phyloP scores from a whole-genome alignment of 164 flowering plant genomes.

The Liriodendron chinense region DNA sequence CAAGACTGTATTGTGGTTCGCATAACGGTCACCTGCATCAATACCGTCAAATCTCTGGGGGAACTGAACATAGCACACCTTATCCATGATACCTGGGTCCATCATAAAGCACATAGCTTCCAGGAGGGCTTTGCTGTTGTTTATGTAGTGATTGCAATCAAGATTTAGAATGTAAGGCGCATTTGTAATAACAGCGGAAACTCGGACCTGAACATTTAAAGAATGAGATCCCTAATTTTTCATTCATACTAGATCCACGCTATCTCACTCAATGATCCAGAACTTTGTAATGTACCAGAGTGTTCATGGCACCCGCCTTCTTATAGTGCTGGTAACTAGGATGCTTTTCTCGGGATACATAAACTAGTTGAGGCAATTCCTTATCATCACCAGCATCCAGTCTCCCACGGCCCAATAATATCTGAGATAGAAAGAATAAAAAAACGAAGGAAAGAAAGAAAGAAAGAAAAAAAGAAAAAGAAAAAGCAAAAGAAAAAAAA shows the following conservation, averaged over 20 bases:
- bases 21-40: slow-evolving; percentile 15
- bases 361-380: slow-evolving; percentile 15
- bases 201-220: slow-evolving; percentile 19
- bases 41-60: slow-evolving; percentile 22
- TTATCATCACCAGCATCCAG: slow-evolving; percentile 3
- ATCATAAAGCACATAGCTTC: slow-evolving; percentile 29
- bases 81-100: slow-evolving; percentile 12
- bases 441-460: too few species aligned
- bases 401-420: slow-evolving; percentile 10
- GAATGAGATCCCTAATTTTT: slow-evolving; percentile 4
- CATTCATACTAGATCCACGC: slow-evolving; percentile 2
- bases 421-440: slow-evolving; percentile 15
- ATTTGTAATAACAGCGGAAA: slow-evolving; percentile 21
- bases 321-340: slow-evolving; percentile 19
- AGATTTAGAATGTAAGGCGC: slow-evolving; percentile 21
- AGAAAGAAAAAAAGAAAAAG: too few species aligned
- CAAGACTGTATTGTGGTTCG: slow-evolving; percentile 18
- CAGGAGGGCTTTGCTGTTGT: slow-evolving; percentile 23
- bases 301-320: slow-evolving; percentile 25
- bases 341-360: slow-evolving; percentile 15
- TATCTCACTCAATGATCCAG: not conserved
- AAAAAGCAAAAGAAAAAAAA: not conserved
- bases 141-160: slow-evolving; percentile 18
- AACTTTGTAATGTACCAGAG: slow-evolving; percentile 21
- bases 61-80: slow-evolving; percentile 21